Base-by-base conservation (phyloP, 2,329 filamentous ascomycete genomes). In the Pseudogymnoascus sp. region DNA sequence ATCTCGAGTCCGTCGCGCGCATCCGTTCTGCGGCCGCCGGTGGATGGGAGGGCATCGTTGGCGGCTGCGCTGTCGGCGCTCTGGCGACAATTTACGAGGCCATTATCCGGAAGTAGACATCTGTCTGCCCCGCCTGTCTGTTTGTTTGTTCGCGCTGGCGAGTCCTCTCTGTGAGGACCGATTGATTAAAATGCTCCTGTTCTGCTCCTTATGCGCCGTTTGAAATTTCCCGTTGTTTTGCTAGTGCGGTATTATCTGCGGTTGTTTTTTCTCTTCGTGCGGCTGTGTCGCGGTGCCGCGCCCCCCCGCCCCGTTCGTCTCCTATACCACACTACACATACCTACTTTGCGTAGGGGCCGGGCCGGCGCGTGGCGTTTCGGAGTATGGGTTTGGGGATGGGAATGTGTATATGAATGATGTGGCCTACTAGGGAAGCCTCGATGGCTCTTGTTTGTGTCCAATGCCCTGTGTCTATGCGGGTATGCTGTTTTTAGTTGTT, bases 51-150 rank as follows among this genome's bases (percentile, higher is more conserved):
- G 87, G 88, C 36, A 77, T 91, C 58, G 73, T 92, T 58, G 84
- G 87, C 35, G 88, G 88, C 58, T 80, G 86, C 5, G 83, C 82
- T 61, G 84, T 93, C 66, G 88, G 87, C 4, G 82, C 83, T 21
- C 70, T 92, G 29, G 80, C 86, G 58, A 88, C 87, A 66, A 75
- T 94, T 65, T 94, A 92, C 74, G 90, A 93, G 66, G 90, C 89
- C 39, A 85, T 90, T 25, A 75, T 92, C 71, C 87, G 83, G 76
- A 90, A 86, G 73, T 88, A 80, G 65, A 44, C 4, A 7, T 25
- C 55, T 36, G 13, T 15, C 42, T 42, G 39, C 17, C 12, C n/a
- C 12, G 55, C 12, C 55, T 59, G 31, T 38, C 55, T 38, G 31
- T 38, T 13, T 21, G 15, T 51, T 51, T 25, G 15, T 35, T 58